Evolutionary conservation across 208 protist genomes (phyloP), one percentile per base, ranked within the genome.

Genomic region (Leishmania major): DNA sequence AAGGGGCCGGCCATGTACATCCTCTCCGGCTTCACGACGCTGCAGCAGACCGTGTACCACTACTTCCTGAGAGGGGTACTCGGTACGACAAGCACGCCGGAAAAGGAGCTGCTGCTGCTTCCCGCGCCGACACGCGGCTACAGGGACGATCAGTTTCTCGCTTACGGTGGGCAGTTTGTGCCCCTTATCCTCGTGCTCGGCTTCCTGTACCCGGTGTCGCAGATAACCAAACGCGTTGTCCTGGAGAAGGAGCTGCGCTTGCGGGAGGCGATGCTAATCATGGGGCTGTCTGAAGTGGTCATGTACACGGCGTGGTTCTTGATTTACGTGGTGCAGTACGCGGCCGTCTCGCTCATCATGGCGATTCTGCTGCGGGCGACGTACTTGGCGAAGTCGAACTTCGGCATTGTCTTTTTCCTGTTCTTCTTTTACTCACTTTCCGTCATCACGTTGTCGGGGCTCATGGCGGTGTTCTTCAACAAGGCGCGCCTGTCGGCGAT

Each of bases 221-320:
- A 90, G 80, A 71, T 85, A 79, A 81, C 81, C 10, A 92, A 91
- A 71, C 82, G 84, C 17, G 78, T 93, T n/a, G 93, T 96, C 40
- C 75, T 85, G 35, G 93, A 96, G 67, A 95, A 96, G 78, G 91
- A 95, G 77, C 66, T 93, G 76, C 88, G 91, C n/a, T 85, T 96
- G 25, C 87, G 88, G 19, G 90, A 96, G 81, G 83, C 89, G 40
- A 87, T 94, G 81, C 88, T 95, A 55, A 95, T 95, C 82, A 96
- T 96, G 93, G 93, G 93, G n/a, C 84, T 96, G 47, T 84, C 13
- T 43, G 82, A 93, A 84, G n/a, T 70, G 6, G 84, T 90, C 37
- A 89, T 95, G 84, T 95, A 95, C 79, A 64, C 89, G 17, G 74
- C 78, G 10, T 96, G 89, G 89, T 89, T 93, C 55, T 10, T 96